phyloP scores from a whole-genome alignment of 2,329 filamentous ascomycete species.

The Metarhizium humberi region DNA sequence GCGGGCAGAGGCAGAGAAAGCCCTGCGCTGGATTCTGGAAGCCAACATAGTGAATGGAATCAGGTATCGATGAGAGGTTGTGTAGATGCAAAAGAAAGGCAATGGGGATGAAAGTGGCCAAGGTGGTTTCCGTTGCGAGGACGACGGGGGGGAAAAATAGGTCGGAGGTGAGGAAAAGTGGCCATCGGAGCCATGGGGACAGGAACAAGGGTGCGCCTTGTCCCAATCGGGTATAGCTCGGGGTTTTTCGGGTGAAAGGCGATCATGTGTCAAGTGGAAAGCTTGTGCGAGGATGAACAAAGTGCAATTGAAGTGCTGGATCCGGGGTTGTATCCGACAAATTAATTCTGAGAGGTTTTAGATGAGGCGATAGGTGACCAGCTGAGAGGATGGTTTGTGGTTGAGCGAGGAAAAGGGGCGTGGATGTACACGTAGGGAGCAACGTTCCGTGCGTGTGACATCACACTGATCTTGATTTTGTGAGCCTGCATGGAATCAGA shows the following conservation, averaged over 20 bases:
- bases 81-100: conserved; percentile 9
- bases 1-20: conserved; percentile 71
- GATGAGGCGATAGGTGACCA: background rate
- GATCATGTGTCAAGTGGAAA: background rate
- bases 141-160: conserved; percentile 11
- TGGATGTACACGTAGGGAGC: background rate
- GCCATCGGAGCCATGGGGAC: background rate
- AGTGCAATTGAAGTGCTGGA: no score
- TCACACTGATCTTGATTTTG: background rate
- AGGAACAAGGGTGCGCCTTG: background rate
- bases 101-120: conserved; percentile 6
- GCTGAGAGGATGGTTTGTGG: background rate
- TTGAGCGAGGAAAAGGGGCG: background rate
- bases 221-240: conserved; percentile 14
- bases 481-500: no score
- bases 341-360: background rate
- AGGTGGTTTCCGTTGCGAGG: conserved; percentile 10
- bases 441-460: no score
- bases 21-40: conserved; percentile 62
- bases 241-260: conserved; percentile 8
- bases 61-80: conserved; percentile 10
- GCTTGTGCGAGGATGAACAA: background rate
- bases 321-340: no score
- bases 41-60: conserved; percentile 56
- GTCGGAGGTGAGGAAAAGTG: conserved; percentile 12